Evolutionary conservation across 2,329 filamentous ascomycete species (phyloP).

Genomic region (Pseudogymnoascus sp.): DNA sequence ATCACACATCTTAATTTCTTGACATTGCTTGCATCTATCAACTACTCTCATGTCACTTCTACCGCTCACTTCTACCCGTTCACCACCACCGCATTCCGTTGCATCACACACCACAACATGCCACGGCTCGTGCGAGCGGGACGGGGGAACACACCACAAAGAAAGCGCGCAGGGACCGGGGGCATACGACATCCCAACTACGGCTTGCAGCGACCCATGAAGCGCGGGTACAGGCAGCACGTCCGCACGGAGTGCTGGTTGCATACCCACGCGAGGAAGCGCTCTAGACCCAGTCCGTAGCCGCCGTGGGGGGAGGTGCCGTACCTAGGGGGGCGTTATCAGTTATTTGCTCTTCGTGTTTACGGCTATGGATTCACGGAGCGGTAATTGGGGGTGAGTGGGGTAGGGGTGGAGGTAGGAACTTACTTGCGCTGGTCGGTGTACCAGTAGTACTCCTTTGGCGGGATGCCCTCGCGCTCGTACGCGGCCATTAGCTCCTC

Average conservation of each 20-base stretch:
- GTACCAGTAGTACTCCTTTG: conserved; percentile 94
- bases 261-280: conserved; percentile 58
- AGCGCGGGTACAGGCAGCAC: conserved; percentile 70
- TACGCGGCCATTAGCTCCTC: conserved; percentile 87
- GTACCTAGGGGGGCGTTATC: conserved; percentile 69
- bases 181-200: conserved; percentile 32
- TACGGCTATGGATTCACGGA: background rate
- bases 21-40: background rate
- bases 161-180: background rate
- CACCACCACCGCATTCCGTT: background rate
- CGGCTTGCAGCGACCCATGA: conserved; percentile 75
- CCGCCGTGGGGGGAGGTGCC: conserved; percentile 85
- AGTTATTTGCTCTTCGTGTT: conserved; percentile 42
- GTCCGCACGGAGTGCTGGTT: conserved; percentile 59
- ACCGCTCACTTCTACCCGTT: too few relatives aligned
- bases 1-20: background rate
- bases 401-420: background rate
- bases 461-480: conserved; percentile 76
- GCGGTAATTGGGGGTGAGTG: background rate
- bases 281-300: conserved; percentile 87
- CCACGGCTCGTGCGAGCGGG: background rate
- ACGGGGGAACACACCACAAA: background rate
- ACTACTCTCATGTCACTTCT: background rate
- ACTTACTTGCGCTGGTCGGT: conserved; percentile 91
- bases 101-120: background rate